These are phyloP conservation scores for Sugiyamaella boreocaroliniensis DNA, from an alignment of 805 yeast genomes.

Conservation along the genomic window DNA sequence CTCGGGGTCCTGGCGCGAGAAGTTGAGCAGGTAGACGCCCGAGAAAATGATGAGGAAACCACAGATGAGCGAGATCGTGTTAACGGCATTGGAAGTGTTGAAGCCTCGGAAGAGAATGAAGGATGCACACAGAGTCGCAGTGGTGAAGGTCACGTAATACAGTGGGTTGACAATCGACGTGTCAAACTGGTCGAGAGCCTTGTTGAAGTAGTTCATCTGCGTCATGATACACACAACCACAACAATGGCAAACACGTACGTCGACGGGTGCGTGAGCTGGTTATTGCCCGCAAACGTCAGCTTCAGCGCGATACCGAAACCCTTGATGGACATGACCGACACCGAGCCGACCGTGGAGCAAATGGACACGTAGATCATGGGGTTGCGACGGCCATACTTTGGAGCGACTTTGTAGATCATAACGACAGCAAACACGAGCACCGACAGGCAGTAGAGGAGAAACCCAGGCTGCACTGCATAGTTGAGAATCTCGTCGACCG, in stretches of 20 bases:
- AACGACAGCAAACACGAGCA: conserved; percentile 60
- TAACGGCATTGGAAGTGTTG: conserved; percentile 73
- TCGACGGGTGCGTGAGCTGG: conserved; percentile 78
- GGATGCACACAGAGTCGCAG: conserved; percentile 79
- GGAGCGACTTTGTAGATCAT: conserved; percentile 85
- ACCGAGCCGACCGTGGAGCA: conserved; percentile 88
- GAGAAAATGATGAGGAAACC: conserved; percentile 83
- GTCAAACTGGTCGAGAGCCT: conserved; percentile 88
- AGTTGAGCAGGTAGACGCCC: conserved; percentile 78
- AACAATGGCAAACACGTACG: conserved; percentile 71
- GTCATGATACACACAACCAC: conserved; percentile 78
- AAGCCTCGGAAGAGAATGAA: conserved; percentile 82
- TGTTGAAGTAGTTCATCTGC: conserved; percentile 91
- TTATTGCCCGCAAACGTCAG: conserved; percentile 78
- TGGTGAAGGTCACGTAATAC: conserved; percentile 86
- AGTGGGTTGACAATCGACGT: conserved; percentile 88
- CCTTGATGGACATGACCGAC: conserved; percentile 86
- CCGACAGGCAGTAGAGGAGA: conserved; percentile 55
- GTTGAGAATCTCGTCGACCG: conserved; percentile 78
- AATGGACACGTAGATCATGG: conserved; percentile 83
- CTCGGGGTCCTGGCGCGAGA: conserved; percentile 48
- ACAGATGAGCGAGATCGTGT: conserved; percentile 71
- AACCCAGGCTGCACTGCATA: conserved; percentile 75
- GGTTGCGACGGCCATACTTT: conserved; percentile 67
- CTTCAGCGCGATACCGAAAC: conserved; percentile 86